phyloP scores from a whole-genome alignment of 495 filamentous ascomycete genomes.

The Tetracladium marchalianum region DNA sequence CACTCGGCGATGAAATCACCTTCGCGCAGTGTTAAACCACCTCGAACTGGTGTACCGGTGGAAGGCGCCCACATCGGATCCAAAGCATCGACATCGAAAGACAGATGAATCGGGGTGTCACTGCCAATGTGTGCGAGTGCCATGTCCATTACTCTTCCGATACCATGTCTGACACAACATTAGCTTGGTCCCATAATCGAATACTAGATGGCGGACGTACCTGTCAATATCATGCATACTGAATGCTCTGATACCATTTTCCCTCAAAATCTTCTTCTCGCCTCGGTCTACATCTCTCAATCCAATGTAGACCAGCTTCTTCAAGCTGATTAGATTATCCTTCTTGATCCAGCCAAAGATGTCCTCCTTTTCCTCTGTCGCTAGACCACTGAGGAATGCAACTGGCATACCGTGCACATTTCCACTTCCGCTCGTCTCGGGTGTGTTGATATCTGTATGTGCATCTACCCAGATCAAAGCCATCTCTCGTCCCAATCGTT shows the following conservation, averaged over 20 bases:
- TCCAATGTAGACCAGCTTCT: slow-evolving; percentile 95
- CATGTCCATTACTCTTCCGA: slow-evolving; percentile 96
- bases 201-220: slow-evolving; percentile 29
- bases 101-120: slow-evolving; percentile 92
- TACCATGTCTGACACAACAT: slow-evolving; percentile 55
- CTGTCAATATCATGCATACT: slow-evolving; percentile 97
- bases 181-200: background rate
- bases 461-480: slow-evolving; percentile 99
- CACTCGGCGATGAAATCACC: slow-evolving; percentile 97
- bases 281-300: slow-evolving; percentile 83
- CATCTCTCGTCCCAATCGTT: slow-evolving; percentile 70
- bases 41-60: slow-evolving; percentile 90
- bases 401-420: slow-evolving; percentile 99
- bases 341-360: slow-evolving; percentile 82
- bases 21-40: slow-evolving; percentile 90
- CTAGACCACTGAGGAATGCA: slow-evolving; percentile 78
- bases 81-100: slow-evolving; percentile 93
- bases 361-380: slow-evolving; percentile 56
- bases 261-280: slow-evolving; percentile 82
- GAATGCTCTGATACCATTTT: slow-evolving; percentile 89
- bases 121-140: slow-evolving; percentile 85
- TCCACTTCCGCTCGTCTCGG: slow-evolving; percentile 78
- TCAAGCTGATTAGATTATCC: slow-evolving; percentile 44
- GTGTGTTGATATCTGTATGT: slow-evolving; percentile 95
- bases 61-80: slow-evolving; percentile 94